Evolutionary conservation across 208 protist genomes (phyloP), one percentile per base, ranked within the genome.

Genomic region (Leishmania amazonensis): DNA sequence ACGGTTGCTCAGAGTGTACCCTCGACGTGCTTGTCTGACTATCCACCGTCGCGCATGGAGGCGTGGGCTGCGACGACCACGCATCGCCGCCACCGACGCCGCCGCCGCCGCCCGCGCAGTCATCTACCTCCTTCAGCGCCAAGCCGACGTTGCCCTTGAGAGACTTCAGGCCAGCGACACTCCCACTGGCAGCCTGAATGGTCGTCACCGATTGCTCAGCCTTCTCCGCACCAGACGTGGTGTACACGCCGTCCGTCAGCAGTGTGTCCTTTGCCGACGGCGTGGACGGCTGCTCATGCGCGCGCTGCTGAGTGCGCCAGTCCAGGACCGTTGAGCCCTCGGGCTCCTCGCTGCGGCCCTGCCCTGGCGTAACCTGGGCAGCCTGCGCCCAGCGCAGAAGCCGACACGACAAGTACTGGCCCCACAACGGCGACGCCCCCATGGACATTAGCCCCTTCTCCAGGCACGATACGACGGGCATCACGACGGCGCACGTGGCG

Each of bases 181-280:
- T 11, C 40, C 31, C 35, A 54, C 35, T 31, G n/a, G 49, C n/a
- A 31, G 73, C 28, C 45, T 17, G 45, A 17, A 31, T 51, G n/a
- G 51, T 4, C 57, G 57, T 62, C 57, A 24, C 28, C 57, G 57
- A 24, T 62, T 31, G 57, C 57, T 62, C 57, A 7, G 38, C 78
- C 75, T 51, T 42, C 76, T 93, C 88, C 38, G 77, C 89, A 38
- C 75, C 73, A 0, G 91, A 81, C 5, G 87, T 54, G 83, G 91
- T 67, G 86, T 28, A 60, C 79, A 74, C 87, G 91, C 91, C 86
- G 75, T 90, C 89, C 11, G 87, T 83, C 17, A 89, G 62, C 31
- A 79, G 73, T 65, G 77, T 78, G 17, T 70, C 73, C 8, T 90
- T 57, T 19, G 76, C 54, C 75, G 45, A 72, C 60, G 35, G 38